phyloP scores from a whole-genome alignment of 2,329 filamentous ascomycete genomes.

The Leptographium galeiforme region DNA sequence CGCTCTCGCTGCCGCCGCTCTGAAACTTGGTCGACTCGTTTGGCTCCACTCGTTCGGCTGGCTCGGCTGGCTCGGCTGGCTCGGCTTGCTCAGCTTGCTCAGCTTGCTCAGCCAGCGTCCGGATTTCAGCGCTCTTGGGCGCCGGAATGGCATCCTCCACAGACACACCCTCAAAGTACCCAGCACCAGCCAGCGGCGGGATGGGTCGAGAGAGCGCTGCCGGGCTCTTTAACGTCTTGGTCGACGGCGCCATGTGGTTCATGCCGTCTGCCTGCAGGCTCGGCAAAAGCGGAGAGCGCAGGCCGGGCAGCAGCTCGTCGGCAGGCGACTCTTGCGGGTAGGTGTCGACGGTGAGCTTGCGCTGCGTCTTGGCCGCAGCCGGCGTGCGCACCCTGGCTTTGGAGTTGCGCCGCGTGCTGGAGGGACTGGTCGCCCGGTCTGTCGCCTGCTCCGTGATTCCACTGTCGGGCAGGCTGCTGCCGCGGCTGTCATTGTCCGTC shows the following conservation, averaged over 20 bases:
- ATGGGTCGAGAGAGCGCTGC: constrained; percentile 17
- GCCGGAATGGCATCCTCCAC: constrained; percentile 20
- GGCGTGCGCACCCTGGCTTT: constrained; percentile 20
- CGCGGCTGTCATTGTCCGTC: background rate
- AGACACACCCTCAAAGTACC: constrained; percentile 19
- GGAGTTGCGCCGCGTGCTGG: constrained; percentile 17
- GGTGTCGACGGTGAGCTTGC: constrained; percentile 20
- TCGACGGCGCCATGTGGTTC: constrained; percentile 6
- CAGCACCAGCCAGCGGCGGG: constrained; percentile 20
- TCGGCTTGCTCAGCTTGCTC: background rate
- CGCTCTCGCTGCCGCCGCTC: constrained; percentile 12
- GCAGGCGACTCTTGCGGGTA: constrained; percentile 14
- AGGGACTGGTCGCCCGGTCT: background rate
- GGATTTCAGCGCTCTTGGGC: constrained; percentile 14
- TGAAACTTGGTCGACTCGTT: constrained; percentile 10
- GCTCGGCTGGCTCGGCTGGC: background rate
- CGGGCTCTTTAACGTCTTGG: constrained; percentile 13
- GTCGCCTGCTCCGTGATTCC: background rate
- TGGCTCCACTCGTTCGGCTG: background rate
- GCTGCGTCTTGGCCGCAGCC: constrained; percentile 16
- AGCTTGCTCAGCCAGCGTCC: constrained; percentile 9
- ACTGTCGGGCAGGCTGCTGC: background rate
- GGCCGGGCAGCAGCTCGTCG: constrained; percentile 17
- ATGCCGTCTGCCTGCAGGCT: constrained; percentile 12
- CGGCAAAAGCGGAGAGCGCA: constrained; percentile 18